Percentiles rank a stretch among this genome's conserved stretches.
These are phyloP conservation scores for Brettanomyces nanus DNA, from an alignment of 805 yeast species.

Conservation along the genomic window DNA sequence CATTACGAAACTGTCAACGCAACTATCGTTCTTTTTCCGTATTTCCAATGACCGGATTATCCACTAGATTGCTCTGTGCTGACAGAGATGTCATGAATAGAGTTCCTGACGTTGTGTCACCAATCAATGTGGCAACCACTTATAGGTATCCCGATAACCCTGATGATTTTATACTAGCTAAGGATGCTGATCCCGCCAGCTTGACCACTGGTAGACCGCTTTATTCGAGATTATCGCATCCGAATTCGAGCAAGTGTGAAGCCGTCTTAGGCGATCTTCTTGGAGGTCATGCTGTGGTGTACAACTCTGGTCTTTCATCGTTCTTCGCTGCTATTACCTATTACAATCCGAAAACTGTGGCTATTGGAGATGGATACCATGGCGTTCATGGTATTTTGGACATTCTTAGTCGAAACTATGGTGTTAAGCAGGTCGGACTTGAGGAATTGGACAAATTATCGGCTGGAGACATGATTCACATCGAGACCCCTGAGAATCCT, in stretches of 20 bases:
- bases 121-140: conserved; percentile 78
- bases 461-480: conserved; percentile 69
- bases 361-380: conserved; percentile 76
- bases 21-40: no score
- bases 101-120: conserved; percentile 65
- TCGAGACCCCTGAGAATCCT: conserved; percentile 89
- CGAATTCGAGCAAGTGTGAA: conserved; percentile 63
- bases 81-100: conserved; percentile 49
- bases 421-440: conserved; percentile 41
- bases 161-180: conserved; percentile 39
- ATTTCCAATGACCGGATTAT: conserved; percentile 43
- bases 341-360: conserved; percentile 61
- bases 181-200: conserved; percentile 18
- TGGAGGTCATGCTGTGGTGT: conserved; percentile 58
- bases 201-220: conserved; percentile 27
- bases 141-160: conserved; percentile 61
- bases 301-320: conserved; percentile 76
- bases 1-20: no score
- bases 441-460: conserved; percentile 41
- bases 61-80: conserved; percentile 60
- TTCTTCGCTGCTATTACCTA: conserved; percentile 66
- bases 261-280: conserved; percentile 51
- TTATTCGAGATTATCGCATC: conserved; percentile 73
- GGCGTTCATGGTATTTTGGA: conserved; percentile 72
- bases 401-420: conserved; percentile 52